Evolutionary conservation across 2,329 filamentous ascomycete species (phyloP).

Genomic region (Monilinia aucupariae): DNA sequence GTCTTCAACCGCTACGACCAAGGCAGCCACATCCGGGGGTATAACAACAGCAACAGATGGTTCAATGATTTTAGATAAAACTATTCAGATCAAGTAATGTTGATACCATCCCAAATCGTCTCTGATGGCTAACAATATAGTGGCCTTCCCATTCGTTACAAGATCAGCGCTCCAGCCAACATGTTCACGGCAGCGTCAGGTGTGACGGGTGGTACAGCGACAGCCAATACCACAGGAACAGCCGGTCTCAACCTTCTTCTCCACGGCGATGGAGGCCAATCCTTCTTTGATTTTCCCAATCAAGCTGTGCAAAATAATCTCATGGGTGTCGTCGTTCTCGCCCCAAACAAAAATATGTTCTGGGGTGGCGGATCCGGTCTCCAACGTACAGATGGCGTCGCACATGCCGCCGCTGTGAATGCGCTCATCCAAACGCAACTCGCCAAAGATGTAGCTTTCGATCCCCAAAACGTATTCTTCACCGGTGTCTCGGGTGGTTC

Average conservation of each 20-base stretch:
- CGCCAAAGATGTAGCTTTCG: constrained; percentile 49
- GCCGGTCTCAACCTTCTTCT: constrained; percentile 53
- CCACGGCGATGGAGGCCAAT: constrained; percentile 55
- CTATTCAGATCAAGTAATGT: constrained; percentile 48
- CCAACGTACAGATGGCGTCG: constrained; percentile 49
- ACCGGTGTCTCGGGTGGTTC: constrained; percentile 53
- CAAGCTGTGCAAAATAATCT: constrained; percentile 68
- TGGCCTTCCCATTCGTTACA: constrained; percentile 50
- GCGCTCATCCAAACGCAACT: constrained; percentile 46
- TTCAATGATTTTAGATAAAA: constrained; percentile 50
- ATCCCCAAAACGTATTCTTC: constrained; percentile 49
- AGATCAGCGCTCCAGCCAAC: constrained; percentile 48
- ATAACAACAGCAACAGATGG: constrained; percentile 44
- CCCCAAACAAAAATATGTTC: constrained; percentile 50
- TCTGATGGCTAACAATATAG: constrained; percentile 31
- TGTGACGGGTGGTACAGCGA: constrained; percentile 41
- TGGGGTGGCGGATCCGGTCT: constrained; percentile 52
- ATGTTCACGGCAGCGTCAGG: constrained; percentile 47
- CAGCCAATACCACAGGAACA: constrained; percentile 34
- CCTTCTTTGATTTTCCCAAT: constrained; percentile 74
- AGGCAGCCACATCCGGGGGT: constrained; percentile 17
- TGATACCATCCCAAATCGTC: too few relatives aligned
- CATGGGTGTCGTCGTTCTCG: constrained; percentile 69
- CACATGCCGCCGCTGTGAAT: constrained; percentile 50
- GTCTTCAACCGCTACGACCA: background rate